Conservation (phyloP, 2,329 filamentous ascomycete genomes). For the Fonsecaea monophora region DNA sequence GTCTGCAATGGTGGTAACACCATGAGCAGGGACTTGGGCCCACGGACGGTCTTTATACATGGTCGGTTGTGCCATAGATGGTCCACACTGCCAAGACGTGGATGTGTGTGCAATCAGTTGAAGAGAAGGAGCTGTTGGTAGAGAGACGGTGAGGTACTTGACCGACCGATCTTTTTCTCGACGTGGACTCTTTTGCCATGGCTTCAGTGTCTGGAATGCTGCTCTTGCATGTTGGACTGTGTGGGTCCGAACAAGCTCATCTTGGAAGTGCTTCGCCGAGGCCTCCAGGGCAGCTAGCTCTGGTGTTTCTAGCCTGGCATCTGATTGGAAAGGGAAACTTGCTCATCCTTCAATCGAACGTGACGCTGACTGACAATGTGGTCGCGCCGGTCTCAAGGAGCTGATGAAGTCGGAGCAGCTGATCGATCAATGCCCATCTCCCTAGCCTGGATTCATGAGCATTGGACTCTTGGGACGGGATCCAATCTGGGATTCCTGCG, state of each 20-base stretch:
- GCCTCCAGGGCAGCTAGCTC: neutral
- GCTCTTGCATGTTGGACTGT: neutral
- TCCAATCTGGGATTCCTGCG: neutral
- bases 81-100: neutral
- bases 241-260: constrained; percentile 1
- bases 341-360: neutral
- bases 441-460: neutral
- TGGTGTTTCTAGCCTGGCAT: neutral
- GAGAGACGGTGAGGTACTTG: neutral
- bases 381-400: neutral
- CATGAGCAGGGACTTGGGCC: neutral
- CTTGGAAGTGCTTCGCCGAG: neutral
- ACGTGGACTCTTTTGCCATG: neutral
- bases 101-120: neutral
- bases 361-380: neutral
- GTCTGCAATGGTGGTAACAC: neutral
- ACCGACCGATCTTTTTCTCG: constrained; percentile 1
- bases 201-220: neutral
- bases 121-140: neutral
- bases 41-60: neutral
- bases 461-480: neutral
- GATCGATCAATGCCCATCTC: neutral
- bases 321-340: neutral
- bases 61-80: constrained; percentile 1
- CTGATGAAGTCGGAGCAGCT: neutral